Percentiles rank a stretch among this genome's conserved stretches.
Evolutionary conservation across 768 basidiomycete species (phyloP).

Genomic region (Amanita exitialis): DNA sequence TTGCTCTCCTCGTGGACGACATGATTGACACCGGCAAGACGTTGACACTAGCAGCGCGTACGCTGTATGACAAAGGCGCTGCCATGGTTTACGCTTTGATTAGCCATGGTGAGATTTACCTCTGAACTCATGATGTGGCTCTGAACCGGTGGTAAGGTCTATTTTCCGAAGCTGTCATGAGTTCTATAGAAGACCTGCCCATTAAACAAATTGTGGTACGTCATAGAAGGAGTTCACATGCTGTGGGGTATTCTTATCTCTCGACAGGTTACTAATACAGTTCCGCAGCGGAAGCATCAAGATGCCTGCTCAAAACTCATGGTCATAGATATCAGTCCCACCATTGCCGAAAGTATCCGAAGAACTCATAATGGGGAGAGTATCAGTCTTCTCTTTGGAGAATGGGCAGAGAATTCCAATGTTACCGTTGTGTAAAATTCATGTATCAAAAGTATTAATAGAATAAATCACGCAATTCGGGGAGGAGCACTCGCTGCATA

Average conservation of each 20-base stretch:
- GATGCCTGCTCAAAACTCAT: conserved; percentile 63
- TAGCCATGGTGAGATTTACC: conserved; percentile 66
- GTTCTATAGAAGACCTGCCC: conserved; percentile 56
- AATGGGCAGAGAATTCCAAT: conserved; percentile 53
- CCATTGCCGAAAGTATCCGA: conserved; percentile 92
- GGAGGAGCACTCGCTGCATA: conserved; percentile 60
- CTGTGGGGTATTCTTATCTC: neutral
- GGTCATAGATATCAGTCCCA: conserved; percentile 84
- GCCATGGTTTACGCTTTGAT: conserved; percentile 79
- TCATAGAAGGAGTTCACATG: conserved; percentile 5
- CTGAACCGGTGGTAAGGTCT: conserved; percentile 38
- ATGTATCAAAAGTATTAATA: conserved; percentile 15
- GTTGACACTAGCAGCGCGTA: conserved; percentile 73
- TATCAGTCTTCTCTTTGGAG: conserved; percentile 80
- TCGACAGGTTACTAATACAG: conserved; percentile 83
- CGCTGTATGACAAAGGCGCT: conserved; percentile 86
- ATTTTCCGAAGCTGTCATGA: conserved; percentile 68
- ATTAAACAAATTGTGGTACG: conserved; percentile 81
- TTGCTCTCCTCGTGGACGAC: conserved; percentile 94
- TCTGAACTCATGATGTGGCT: conserved; percentile 8
- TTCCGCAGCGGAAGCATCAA: conserved; percentile 72
- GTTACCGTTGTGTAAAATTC: conserved; percentile 24
- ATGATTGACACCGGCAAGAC: conserved; percentile 97
- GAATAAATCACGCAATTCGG: conserved; percentile 8
- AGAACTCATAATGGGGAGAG: conserved; percentile 93